phyloP scores from a whole-genome alignment of 2,329 filamentous ascomycete species.

The Claviceps sorghi region DNA sequence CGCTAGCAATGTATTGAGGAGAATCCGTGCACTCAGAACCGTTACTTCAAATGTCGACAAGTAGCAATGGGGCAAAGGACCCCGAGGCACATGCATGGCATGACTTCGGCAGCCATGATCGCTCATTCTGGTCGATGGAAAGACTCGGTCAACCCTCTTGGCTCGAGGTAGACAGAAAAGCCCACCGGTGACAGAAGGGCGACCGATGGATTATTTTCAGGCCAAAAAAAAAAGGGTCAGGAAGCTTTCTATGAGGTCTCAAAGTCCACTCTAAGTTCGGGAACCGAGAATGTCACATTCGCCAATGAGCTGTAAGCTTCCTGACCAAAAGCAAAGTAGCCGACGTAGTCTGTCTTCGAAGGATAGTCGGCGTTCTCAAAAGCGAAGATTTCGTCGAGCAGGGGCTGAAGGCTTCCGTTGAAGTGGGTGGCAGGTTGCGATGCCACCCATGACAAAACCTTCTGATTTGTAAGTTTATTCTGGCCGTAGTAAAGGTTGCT shows the following conservation, averaged over 20 bases:
- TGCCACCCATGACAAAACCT: slow-evolving; percentile 36
- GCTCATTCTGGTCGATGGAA: background rate
- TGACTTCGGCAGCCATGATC: background rate
- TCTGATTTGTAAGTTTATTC: slow-evolving; percentile 24
- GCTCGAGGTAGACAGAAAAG: background rate
- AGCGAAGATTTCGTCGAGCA: slow-evolving; percentile 26
- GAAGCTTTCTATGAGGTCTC: slow-evolving; percentile 2
- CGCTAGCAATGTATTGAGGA: background rate
- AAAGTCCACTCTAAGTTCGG: slow-evolving; percentile 1
- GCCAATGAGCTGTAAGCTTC: slow-evolving; percentile 29
- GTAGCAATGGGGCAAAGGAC: background rate
- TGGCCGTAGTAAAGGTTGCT: slow-evolving; percentile 27
- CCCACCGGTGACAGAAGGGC: background rate
- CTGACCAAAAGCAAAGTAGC: slow-evolving; percentile 36
- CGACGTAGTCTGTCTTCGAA: slow-evolving; percentile 29
- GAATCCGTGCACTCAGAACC: background rate
- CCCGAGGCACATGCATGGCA: background rate
- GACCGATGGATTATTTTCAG: background rate
- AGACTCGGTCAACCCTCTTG: background rate
- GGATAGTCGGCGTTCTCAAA: slow-evolving; percentile 22
- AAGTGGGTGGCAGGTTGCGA: slow-evolving; percentile 23
- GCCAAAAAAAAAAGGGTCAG: background rate
- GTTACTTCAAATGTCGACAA: background rate
- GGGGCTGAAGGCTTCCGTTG: slow-evolving; percentile 29
- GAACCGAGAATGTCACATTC: slow-evolving; percentile 30